Conservation (phyloP, 768 basidiomycete genomes). For the Arthromyces matolae region DNA sequence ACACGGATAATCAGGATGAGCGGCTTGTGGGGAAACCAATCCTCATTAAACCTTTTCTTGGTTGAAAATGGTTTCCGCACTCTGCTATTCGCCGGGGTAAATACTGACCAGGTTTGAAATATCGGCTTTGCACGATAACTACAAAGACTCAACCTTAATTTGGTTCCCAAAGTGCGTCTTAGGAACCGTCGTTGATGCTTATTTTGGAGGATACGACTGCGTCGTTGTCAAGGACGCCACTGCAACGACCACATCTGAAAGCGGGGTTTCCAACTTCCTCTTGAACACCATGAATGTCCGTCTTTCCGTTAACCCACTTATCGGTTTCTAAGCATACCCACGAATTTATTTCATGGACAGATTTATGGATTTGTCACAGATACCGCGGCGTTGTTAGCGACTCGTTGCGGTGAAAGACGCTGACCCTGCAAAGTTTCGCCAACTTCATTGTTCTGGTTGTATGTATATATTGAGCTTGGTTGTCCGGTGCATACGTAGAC, state of each 20-base stretch:
- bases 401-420: slow-evolving; percentile 1
- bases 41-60: slow-evolving; percentile 59
- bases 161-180: slow-evolving; percentile 48
- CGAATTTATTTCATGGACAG: slow-evolving; percentile 26
- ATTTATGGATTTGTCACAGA: slow-evolving; percentile 52
- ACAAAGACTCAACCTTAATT: not conserved
- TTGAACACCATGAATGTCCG: slow-evolving; percentile 54
- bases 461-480: not conserved
- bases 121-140: not conserved
- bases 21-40: slow-evolving; percentile 62
- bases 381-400: slow-evolving; percentile 26
- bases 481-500: no score
- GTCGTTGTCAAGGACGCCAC: slow-evolving; percentile 54
- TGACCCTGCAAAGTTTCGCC: no score
- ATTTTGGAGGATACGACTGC: slow-evolving; percentile 63
- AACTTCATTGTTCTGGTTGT: not conserved
- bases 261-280: slow-evolving; percentile 54
- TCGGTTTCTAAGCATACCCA: not conserved
- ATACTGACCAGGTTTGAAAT: slow-evolving; percentile 54
- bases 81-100: slow-evolving; percentile 61
- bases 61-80: slow-evolving; percentile 61
- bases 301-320: no score
- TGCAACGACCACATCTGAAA: slow-evolving; percentile 60
- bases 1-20: slow-evolving; percentile 47
- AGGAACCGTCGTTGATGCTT: slow-evolving; percentile 61